Conservation (phyloP, 2,329 filamentous ascomycete species). For the Diaporthe caulivora region DNA sequence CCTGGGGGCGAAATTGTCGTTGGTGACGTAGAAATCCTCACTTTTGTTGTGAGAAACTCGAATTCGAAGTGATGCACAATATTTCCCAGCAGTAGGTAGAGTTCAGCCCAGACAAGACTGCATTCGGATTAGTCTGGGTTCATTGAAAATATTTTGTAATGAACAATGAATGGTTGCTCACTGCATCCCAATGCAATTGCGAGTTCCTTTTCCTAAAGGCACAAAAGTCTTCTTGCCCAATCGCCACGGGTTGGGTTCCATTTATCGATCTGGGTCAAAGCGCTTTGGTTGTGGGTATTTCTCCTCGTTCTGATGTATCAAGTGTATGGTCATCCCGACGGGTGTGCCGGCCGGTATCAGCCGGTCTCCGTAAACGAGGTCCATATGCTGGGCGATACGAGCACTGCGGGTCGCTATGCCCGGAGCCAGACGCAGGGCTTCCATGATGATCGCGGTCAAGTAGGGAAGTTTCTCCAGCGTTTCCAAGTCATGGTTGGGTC, state of each 20-base stretch:
- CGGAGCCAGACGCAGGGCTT: slow-evolving; percentile 58
- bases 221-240: not conserved
- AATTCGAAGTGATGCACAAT: not conserved
- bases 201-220: not conserved
- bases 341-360: slow-evolving; percentile 45
- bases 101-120: slow-evolving; percentile 1
- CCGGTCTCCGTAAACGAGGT: slow-evolving; percentile 43
- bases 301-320: slow-evolving; percentile 43
- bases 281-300: slow-evolving; percentile 41
- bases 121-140: too few species aligned
- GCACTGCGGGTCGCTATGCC: slow-evolving; percentile 54
- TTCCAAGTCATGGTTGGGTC: not conserved
- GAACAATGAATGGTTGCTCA: not conserved
- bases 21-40: not conserved
- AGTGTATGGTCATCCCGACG: slow-evolving; percentile 44
- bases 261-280: slow-evolving; percentile 25
- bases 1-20: not conserved
- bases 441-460: slow-evolving; percentile 57
- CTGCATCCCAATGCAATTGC: not conserved
- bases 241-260: not conserved
- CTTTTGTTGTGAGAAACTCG: not conserved
- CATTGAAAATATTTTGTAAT: too few species aligned
- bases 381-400: slow-evolving; percentile 53
- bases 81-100: not conserved
- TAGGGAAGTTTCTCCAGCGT: slow-evolving; percentile 52